A percentile compares a stretch with the other conserved stretches of the same genome.
Conservation (phyloP, 805 yeast species). For the Pichia manshurica region DNA sequence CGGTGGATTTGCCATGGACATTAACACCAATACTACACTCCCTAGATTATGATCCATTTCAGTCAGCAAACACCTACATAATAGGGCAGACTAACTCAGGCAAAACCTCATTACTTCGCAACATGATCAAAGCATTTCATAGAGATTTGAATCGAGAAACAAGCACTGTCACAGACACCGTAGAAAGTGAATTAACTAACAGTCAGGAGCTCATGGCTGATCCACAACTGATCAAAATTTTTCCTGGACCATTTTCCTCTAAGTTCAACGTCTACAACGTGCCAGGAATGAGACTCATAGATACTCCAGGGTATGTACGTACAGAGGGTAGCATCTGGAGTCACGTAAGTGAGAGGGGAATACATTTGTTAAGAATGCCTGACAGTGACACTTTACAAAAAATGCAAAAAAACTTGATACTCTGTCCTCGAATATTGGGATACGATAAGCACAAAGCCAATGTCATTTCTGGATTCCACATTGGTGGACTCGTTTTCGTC, state of each 20-base stretch:
- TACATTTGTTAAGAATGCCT: conserved; percentile 7
- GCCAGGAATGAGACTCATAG: conserved; percentile 20
- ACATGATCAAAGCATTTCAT: not conserved
- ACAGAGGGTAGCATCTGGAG: conserved; percentile 20
- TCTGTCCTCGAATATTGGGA: not conserved
- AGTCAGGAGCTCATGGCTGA: not conserved
- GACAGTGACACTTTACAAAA: not conserved
- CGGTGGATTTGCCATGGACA: conserved; percentile 4
- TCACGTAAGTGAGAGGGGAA: conserved; percentile 12
- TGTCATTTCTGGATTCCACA: not conserved
- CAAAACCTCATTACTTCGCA: conserved; percentile 20
- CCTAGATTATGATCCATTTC: conserved; percentile 2
- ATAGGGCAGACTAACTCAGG: conserved; percentile 30
- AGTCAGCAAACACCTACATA: conserved; percentile 16
- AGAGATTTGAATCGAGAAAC: not conserved
- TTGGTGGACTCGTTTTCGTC: not conserved
- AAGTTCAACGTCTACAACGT: conserved; percentile 13
- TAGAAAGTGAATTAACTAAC: not conserved
- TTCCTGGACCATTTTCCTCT: conserved; percentile 8
- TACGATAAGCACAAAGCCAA: not conserved
- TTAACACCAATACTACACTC: conserved; percentile 5
- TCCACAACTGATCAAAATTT: conserved; percentile 3
- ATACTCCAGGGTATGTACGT: conserved; percentile 28
- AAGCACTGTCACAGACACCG: not conserved
- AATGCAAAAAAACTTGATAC: not conserved